Conservation (phyloP, 306 rosid species). For the Acacia melanoxylon region DNA sequence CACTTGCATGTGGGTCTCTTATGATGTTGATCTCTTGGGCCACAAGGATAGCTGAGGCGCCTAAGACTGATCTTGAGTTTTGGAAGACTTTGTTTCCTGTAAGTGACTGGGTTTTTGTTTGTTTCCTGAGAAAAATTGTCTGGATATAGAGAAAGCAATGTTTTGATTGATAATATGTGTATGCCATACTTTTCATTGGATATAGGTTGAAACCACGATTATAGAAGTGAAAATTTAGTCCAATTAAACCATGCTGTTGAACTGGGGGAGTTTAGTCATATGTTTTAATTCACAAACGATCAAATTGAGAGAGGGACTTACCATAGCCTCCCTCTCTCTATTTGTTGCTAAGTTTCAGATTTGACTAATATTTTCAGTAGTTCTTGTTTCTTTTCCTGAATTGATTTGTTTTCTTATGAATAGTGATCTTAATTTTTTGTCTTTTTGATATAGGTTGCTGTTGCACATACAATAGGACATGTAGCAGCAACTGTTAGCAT, state of each 20-base stretch:
- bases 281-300: constrained; percentile 3
- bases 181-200: constrained; percentile 6
- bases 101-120: constrained; percentile 54
- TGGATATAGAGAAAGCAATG: constrained; percentile 34
- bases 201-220: constrained; percentile 14
- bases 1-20: constrained; percentile 92
- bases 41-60: constrained; percentile 83
- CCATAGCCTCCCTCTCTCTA: background rate
- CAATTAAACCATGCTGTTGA: constrained; percentile 20
- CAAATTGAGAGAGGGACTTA: background rate
- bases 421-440: constrained; percentile 26
- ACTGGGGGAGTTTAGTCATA: constrained; percentile 12
- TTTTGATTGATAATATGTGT: constrained; percentile 29
- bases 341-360: background rate
- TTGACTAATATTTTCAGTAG: background rate
- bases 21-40: constrained; percentile 97
- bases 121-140: constrained; percentile 44
- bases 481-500: constrained; percentile 97
- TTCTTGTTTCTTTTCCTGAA: background rate
- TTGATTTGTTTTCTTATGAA: constrained; percentile 7
- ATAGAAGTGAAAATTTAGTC: background rate
- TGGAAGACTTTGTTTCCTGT: constrained; percentile 97
- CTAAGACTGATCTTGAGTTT: constrained; percentile 86
- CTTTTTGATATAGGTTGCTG: constrained; percentile 68
- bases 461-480: constrained; percentile 98